Conservation (phyloP, 176 grass and related monocot genomes). For the Avena sativa region DNA sequence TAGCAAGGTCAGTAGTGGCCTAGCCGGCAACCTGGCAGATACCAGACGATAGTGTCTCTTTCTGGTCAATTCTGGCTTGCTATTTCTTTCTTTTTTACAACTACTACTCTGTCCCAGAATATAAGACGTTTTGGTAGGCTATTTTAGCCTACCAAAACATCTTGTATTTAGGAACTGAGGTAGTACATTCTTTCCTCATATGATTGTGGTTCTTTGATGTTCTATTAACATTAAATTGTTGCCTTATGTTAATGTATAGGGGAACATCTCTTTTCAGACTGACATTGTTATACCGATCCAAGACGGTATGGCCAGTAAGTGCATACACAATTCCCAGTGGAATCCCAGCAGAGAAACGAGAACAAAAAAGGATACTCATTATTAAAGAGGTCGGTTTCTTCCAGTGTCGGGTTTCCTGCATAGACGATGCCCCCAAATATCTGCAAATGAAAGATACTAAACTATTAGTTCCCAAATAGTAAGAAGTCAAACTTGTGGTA, state of each 20-base stretch:
- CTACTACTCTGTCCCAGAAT: too few species aligned
- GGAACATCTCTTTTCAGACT: not conserved
- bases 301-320: not conserved
- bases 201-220: not conserved
- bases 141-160: too few species aligned
- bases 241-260: not conserved
- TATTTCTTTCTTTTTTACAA: not conserved
- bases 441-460: slow-evolving; percentile 58
- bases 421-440: slow-evolving; percentile 94
- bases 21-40: not conserved
- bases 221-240: not conserved
- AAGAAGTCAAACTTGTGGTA: slow-evolving; percentile 33
- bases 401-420: slow-evolving; percentile 72
- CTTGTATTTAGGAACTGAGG: too few species aligned
- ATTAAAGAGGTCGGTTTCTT: slow-evolving; percentile 72
- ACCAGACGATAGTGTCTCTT: not conserved
- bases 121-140: too few species aligned
- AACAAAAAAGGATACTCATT: slow-evolving; percentile 78
- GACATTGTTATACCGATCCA: not conserved
- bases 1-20: not conserved
- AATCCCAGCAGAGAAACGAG: slow-evolving; percentile 6
- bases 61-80: not conserved
- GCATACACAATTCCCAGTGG: not conserved
- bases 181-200: not conserved
- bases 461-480: slow-evolving; percentile 29